Base-by-base conservation (phyloP, 2,329 filamentous ascomycete species). In the Clarireedia hainanense region DNA sequence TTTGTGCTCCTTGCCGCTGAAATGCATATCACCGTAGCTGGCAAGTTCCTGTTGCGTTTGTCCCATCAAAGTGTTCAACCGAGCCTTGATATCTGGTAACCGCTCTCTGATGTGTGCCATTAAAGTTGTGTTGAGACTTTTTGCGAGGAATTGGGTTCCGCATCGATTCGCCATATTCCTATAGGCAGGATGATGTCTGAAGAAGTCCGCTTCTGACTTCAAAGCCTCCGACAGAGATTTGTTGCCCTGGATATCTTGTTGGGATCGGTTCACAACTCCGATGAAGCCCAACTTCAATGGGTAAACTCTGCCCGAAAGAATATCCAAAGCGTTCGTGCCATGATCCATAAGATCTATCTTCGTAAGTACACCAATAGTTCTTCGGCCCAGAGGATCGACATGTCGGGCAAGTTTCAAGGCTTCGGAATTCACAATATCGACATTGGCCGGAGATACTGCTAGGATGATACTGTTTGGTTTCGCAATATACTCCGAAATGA, bases 311-410 rank as follows among this genome's bases (percentile, higher is more conserved):
- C 94, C 94, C 6, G 92, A 95, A n/a, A 99, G 80, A 64, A 99
- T 99, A 68, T 99, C 94, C 64, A 99, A 79, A 15, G 94, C 94
- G 68, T 99, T 97, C 56, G 94, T 99, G 60, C 94, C 94, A 68
- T 99, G 92, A 68, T 99, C 94, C 94, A 99, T 99, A 57, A 99
- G 76, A 70, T 99, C 94, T 61, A 99, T 78, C 75, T 99, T 99
- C 58, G 94, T 97, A 58, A 99, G 79, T 56, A 99, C 92, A 67
- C 94, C 94, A 68, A 99, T 97, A 20, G 94, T 99, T 70, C 94
- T 84, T 72, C 89, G 85, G 61, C 94, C 94, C 72, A 96, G 85
- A 2, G 94, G 88, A 72, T 99, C 94, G 54, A 99, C 94, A 83
- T 99, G 90, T 52, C 94, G 86, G 58, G 94, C 94, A 59, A 99